Evolutionary conservation across 495 filamentous ascomycete species (phyloP).

Genomic region (Penicillium pulvis): DNA sequence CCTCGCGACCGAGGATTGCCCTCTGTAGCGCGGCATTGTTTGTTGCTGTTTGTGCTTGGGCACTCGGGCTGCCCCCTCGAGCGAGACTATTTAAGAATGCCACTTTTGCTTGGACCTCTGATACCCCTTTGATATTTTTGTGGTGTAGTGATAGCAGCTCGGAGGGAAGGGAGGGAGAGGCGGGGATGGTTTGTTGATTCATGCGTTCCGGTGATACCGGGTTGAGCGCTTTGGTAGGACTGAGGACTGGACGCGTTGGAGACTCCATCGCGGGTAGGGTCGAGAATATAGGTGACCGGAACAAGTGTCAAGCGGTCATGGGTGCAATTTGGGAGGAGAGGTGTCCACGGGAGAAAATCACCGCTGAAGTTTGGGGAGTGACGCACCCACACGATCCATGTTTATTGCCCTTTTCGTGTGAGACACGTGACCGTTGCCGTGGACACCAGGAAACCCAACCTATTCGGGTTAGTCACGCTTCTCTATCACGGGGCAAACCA

Average conservation of each 20-base stretch:
- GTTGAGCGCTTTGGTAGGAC: slow-evolving; percentile 65
- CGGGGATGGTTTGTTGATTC: slow-evolving; percentile 64
- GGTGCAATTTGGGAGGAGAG: slow-evolving; percentile 26
- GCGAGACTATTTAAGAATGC: slow-evolving; percentile 76
- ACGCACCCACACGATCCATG: slow-evolving; percentile 37
- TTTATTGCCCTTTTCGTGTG: slow-evolving; percentile 35
- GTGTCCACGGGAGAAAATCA: slow-evolving; percentile 24
- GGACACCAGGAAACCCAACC: slow-evolving; percentile 26
- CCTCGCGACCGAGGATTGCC: slow-evolving; percentile 81
- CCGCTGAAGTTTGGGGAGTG: slow-evolving; percentile 31
- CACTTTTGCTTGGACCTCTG: slow-evolving; percentile 86
- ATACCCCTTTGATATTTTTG: slow-evolving; percentile 49
- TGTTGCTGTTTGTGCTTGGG: slow-evolving; percentile 46
- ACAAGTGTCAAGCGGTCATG: slow-evolving; percentile 21
- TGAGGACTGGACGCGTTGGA: slow-evolving; percentile 44
- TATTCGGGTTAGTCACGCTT: background rate
- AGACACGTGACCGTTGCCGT: slow-evolving; percentile 44
- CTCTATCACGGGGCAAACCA: slow-evolving; percentile 13
- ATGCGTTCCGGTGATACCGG: slow-evolving; percentile 79
- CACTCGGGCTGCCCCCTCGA: slow-evolving; percentile 60
- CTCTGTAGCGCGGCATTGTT: slow-evolving; percentile 74
- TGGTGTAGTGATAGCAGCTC: slow-evolving; percentile 43
- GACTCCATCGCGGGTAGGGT: slow-evolving; percentile 41
- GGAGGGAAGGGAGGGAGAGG: slow-evolving; percentile 54
- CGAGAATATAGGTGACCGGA: slow-evolving; percentile 15